A percentile compares a stretch with the other conserved stretches of the same genome.
Conservation (phyloP, 306 rosid species). For the Echinosophora koreensis region DNA sequence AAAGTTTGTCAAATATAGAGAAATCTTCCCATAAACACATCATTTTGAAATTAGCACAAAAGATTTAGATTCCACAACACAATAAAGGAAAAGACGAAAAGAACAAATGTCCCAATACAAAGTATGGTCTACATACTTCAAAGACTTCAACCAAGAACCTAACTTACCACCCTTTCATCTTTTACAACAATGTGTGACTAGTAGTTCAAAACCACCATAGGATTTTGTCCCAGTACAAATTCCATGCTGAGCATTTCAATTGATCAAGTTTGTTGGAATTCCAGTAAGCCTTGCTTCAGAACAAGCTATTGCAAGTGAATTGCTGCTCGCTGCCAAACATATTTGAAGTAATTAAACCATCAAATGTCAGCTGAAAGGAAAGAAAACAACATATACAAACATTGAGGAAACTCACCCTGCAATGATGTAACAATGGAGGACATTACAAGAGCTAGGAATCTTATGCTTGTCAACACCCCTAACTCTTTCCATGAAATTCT, state of each 20-base stretch:
- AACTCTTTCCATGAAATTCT: background rate
- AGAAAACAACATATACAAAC: background rate
- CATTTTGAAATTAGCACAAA: no score
- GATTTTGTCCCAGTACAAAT: background rate
- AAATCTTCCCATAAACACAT: no score
- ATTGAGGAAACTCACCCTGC: background rate
- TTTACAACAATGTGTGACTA: no score
- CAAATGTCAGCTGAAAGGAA: background rate
- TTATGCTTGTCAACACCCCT: background rate
- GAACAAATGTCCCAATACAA: background rate
- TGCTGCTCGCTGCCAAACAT: conserved; percentile 22
- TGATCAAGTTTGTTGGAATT: background rate
- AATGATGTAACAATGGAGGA: background rate
- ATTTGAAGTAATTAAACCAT: background rate
- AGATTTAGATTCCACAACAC: background rate
- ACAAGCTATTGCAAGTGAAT: background rate
- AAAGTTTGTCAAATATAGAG: no score
- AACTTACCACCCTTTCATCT: background rate
- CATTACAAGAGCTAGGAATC: conserved; percentile 1
- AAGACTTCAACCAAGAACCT: background rate
- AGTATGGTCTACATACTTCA: background rate
- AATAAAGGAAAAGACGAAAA: background rate
- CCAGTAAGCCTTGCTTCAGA: background rate
- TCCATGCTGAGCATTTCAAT: background rate
- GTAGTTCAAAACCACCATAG: no score